Conservation (phyloP, 2,329 filamentous ascomycete species). For the Trichoderma oligosporum region DNA sequence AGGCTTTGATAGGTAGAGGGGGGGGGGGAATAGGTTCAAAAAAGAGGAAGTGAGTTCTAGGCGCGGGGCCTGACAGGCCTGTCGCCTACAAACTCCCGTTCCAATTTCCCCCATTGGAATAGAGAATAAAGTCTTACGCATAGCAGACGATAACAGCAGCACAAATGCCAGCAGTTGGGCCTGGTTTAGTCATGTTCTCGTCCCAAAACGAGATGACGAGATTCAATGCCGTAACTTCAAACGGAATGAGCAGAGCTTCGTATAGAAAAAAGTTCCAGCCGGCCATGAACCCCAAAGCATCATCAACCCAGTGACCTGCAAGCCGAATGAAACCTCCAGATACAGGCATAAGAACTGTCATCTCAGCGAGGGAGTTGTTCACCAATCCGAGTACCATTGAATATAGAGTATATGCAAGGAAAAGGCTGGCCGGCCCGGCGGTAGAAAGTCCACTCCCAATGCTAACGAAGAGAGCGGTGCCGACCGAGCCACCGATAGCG, state of each 20-base stretch:
- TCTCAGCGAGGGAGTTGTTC: conserved; percentile 64
- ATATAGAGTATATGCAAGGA: conserved; percentile 58
- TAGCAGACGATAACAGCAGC: conserved; percentile 53
- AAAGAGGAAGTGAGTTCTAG: not conserved
- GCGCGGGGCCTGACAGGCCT: not conserved
- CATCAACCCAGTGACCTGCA: conserved; percentile 62
- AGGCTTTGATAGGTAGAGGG: conserved; percentile 13
- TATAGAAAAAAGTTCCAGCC: conserved; percentile 47
- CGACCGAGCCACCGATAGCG: conserved; percentile 56
- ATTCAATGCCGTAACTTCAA: conserved; percentile 42
- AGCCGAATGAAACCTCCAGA: conserved; percentile 61
- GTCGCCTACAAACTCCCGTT: not conserved
- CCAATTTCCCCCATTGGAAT: not conserved
- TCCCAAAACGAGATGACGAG: conserved; percentile 42
- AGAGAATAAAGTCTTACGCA: conserved; percentile 43
- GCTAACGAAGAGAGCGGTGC: conserved; percentile 57
- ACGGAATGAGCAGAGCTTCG: conserved; percentile 42
- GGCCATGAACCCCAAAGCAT: conserved; percentile 56
- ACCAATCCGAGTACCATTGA: conserved; percentile 54
- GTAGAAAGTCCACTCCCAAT: conserved; percentile 52
- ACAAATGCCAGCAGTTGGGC: conserved; percentile 63
- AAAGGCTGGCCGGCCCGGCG: conserved; percentile 47
- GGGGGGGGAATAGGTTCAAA: not conserved
- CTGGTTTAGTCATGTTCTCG: conserved; percentile 51
- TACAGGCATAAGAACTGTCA: conserved; percentile 60